Percentiles rank a stretch among this genome's conserved stretches.
Conservation (phyloP, 2,329 filamentous ascomycete genomes). For the Apiospora arundinis region DNA sequence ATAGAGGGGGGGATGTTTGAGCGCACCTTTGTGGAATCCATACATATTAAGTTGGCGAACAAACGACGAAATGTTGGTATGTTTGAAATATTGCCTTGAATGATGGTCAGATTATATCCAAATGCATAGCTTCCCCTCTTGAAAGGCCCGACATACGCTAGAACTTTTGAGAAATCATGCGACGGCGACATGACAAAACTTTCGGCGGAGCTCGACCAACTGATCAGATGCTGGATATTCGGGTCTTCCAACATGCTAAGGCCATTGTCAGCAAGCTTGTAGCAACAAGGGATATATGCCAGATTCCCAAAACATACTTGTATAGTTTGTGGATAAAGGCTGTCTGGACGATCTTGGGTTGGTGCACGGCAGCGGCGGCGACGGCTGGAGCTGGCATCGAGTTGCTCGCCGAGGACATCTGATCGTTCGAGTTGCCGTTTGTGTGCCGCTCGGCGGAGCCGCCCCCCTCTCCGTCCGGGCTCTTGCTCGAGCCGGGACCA, state of each 20-base stretch:
- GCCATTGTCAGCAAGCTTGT: slow-evolving; percentile 29
- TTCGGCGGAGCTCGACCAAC: slow-evolving; percentile 91
- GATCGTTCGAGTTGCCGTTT: slow-evolving; percentile 45
- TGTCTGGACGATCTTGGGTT: slow-evolving; percentile 97
- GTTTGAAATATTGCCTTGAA: slow-evolving; percentile 94
- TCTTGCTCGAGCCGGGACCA: slow-evolving; percentile 51
- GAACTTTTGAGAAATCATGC: slow-evolving; percentile 95
- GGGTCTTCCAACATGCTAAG: slow-evolving; percentile 89
- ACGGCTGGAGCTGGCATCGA: slow-evolving; percentile 59
- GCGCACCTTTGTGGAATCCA: slow-evolving; percentile 93
- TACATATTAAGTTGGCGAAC: slow-evolving; percentile 53
- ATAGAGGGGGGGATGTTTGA: slow-evolving; percentile 17
- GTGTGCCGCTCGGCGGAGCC: slow-evolving; percentile 43
- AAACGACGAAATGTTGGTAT: slow-evolving; percentile 54
- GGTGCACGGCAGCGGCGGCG: slow-evolving; percentile 80
- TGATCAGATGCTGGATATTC: slow-evolving; percentile 92
- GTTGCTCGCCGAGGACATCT: slow-evolving; percentile 37
- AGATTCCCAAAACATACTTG: slow-evolving; percentile 67
- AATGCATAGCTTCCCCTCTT: slow-evolving; percentile 25
- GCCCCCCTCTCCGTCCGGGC: slow-evolving; percentile 49
- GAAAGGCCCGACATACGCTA: slow-evolving; percentile 70
- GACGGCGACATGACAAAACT: slow-evolving; percentile 99
- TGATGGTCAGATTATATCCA: slow-evolving; percentile 29
- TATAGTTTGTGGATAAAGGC: slow-evolving; percentile 99
- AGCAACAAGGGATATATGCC: not conserved